Evolutionary conservation across 306 rosid genomes (phyloP).

Genomic region (Inga oerstediana): DNA sequence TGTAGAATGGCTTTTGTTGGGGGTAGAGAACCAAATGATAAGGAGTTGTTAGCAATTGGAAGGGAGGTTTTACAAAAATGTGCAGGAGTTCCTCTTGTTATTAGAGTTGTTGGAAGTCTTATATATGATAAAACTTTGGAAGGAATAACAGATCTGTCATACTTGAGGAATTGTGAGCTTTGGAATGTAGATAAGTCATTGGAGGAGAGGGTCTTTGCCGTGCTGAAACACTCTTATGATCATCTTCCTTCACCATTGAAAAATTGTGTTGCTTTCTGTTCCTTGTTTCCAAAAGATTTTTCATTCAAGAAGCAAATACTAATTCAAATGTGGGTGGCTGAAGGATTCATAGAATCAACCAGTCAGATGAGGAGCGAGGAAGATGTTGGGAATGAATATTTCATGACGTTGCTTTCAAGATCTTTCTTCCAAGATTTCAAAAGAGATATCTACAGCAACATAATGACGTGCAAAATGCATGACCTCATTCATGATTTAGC

Average conservation of each 20-base stretch:
- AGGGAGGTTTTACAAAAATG: neutral
- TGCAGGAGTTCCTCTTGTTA: neutral
- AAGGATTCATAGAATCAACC: neutral
- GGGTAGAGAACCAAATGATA: constrained; percentile 13
- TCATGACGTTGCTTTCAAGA: too few species aligned
- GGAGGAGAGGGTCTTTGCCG: neutral
- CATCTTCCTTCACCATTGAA: too few species aligned
- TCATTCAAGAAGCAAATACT: neutral
- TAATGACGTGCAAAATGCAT: neutral
- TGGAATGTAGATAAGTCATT: neutral
- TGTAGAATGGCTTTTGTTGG: constrained; percentile 28
- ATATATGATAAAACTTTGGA: neutral
- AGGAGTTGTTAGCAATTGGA: neutral
- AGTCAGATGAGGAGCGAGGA: neutral
- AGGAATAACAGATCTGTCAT: neutral
- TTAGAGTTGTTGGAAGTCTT: neutral
- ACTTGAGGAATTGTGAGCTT: neutral
- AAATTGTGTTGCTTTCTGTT: too few species aligned
- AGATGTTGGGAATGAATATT: neutral
- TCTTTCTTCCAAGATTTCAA: neutral
- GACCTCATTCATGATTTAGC: neutral
- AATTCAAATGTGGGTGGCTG: neutral
- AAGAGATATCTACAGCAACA: neutral
- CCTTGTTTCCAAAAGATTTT: neutral
- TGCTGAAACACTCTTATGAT: neutral